Conservation (phyloP, 768 basidiomycete genomes). For the Naematelia encephala region DNA sequence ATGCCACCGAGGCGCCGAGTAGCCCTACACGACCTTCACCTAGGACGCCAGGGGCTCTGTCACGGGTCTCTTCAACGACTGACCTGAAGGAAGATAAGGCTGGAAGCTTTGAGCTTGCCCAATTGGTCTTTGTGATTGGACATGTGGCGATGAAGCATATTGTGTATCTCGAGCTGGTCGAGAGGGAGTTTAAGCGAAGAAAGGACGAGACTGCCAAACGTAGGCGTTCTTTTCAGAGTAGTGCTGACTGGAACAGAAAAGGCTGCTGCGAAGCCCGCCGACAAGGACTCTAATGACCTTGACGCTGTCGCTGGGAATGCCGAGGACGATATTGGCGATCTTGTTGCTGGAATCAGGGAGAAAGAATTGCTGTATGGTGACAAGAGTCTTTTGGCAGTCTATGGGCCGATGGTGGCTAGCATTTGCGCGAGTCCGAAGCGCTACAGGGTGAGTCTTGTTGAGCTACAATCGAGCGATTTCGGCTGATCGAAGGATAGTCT, state of each 20-base stretch:
- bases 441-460: conserved; percentile 66
- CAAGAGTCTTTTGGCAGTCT: conserved; percentile 74
- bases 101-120: conserved; percentile 82
- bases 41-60: conserved; percentile 4
- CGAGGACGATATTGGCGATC: conserved; percentile 96
- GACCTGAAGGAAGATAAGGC: conserved; percentile 50
- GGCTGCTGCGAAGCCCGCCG: conserved; percentile 51
- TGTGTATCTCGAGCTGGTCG: conserved; percentile 90
- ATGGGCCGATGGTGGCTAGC: conserved; percentile 83
- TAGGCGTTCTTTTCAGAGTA: conserved; percentile 48
- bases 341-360: conserved; percentile 78
- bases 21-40: conserved; percentile 5
- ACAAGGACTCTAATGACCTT: conserved; percentile 68
- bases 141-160: conserved; percentile 98
- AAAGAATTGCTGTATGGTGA: conserved; percentile 79
- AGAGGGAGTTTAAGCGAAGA: conserved; percentile 92
- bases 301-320: conserved; percentile 97
- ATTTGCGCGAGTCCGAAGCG: conserved; percentile 86
- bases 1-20: conserved; percentile 5
- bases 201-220: conserved; percentile 84
- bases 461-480: neutral
- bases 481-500: conserved; percentile 58
- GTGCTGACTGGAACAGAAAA: conserved; percentile 56
- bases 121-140: conserved; percentile 91
- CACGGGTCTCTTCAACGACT: conserved; percentile 7